Conservation (phyloP, 2,329 filamentous ascomycete genomes). For the Monosporascus sp. region DNA sequence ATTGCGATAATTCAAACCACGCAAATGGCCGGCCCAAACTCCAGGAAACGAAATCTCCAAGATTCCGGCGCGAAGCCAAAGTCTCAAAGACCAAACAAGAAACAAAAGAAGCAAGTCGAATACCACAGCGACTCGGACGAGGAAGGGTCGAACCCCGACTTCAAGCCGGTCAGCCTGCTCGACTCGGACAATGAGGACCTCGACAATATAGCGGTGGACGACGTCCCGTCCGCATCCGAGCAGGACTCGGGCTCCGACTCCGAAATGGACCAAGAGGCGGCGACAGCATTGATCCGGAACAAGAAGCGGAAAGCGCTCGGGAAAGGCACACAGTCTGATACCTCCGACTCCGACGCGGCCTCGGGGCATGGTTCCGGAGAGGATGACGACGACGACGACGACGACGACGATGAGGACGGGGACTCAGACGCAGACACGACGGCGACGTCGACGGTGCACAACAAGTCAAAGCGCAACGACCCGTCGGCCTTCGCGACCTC, state of each 20-base stretch:
- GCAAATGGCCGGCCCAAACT: slow-evolving; percentile 19
- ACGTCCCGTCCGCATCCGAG: slow-evolving; percentile 32
- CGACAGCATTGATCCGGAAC: slow-evolving; percentile 15
- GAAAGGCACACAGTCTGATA: slow-evolving; percentile 18
- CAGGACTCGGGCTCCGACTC: slow-evolving; percentile 28
- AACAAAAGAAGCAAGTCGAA: slow-evolving; percentile 41
- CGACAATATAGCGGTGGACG: slow-evolving; percentile 47
- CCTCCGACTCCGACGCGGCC: slow-evolving; percentile 16
- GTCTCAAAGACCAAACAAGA: slow-evolving; percentile 42
- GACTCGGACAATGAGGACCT: slow-evolving; percentile 55
- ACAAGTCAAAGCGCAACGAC: slow-evolving; percentile 82
- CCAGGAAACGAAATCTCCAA: slow-evolving; percentile 24
- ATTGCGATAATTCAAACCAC: neutral
- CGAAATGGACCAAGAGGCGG: slow-evolving; percentile 27
- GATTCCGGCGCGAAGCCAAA: slow-evolving; percentile 24
- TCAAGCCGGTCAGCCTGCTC: slow-evolving; percentile 48
- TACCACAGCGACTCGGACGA: slow-evolving; percentile 50
- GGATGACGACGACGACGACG: slow-evolving; percentile 33
- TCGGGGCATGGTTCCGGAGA: slow-evolving; percentile 28
- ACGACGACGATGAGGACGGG: slow-evolving; percentile 36
- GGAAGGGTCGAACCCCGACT: slow-evolving; percentile 36
- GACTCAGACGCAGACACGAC: slow-evolving; percentile 29
- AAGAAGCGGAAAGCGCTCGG: slow-evolving; percentile 12
- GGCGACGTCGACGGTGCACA: slow-evolving; percentile 23
- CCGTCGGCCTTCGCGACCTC: slow-evolving; percentile 86